Evolutionary conservation across 805 yeast genomes (phyloP), one percentile per base, ranked within the genome.

Genomic region (Hemisphaericaspora nanyangensis): DNA sequence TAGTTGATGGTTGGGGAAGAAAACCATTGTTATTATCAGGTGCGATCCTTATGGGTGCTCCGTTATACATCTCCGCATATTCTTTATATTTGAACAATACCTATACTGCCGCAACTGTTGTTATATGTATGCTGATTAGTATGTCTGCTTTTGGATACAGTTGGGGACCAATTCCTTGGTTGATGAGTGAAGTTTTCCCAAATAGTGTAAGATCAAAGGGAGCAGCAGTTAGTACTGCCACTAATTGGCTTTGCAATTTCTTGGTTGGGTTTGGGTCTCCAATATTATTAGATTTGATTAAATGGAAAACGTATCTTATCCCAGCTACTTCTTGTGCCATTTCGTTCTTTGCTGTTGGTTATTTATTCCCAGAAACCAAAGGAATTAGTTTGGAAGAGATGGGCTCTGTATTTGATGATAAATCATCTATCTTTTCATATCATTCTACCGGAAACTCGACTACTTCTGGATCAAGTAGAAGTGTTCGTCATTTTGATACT

Each of bases 91-190:
- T 64, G 38, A 44, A 65, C 45, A 58, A 65, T 45, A 43, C 39
- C 6, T 59, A 67, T 40, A 85, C 95, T 2, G 84, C 95, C 8
- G 68, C 70, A 13, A 57, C 79, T 44, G 95, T 88, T 25, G 96
- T 88, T 2, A 53, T 76, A 2, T 78, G 84, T 52, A 95, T 89
- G 13, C 74, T 89, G 38, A 62, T 86, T 12, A 86, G 81, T 66
- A 89, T 87, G 54, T 85, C 95, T 1, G 79, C 80, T 3, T 89
- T 89, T 63, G 96, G 96, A 13, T 80, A 79, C 53, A 81, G 91
- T 39, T 90, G 96, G 95, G 97, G 96, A 7, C 95, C 96, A 3
- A 80, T 89, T 39, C 95, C 95, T 10, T 88, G 96, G 96, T 80
- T 83, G 58, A 87, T 90, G 49, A 82, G 86, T 44, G 96, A 87